Evolutionary conservation across 116 monocot genomes (phyloP).

Genomic region (Posidonia oceanica): DNA sequence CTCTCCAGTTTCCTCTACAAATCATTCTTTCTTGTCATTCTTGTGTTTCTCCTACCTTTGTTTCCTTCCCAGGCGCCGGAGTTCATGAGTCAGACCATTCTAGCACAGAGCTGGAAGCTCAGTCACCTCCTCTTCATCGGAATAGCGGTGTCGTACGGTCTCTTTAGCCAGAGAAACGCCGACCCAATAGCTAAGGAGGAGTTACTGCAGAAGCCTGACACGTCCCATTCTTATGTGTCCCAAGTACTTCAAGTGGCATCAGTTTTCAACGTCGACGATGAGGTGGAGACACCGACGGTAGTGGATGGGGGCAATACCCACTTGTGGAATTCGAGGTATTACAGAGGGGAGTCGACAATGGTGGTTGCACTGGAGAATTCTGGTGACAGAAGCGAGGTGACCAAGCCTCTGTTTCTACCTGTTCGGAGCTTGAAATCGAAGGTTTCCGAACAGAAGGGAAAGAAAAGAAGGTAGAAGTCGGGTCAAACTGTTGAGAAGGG

Average conservation of each 20-base stretch:
- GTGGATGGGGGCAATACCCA: constrained; percentile 15
- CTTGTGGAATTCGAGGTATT: constrained; percentile 34
- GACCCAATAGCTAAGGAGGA: constrained; percentile 29
- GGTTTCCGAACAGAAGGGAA: not conserved
- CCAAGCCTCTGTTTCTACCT: constrained; percentile 30
- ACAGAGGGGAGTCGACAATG: constrained; percentile 19
- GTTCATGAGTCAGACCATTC: constrained; percentile 16
- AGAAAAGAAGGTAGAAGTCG: not conserved
- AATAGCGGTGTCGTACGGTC: constrained; percentile 57
- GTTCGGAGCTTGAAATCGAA: constrained; percentile 34
- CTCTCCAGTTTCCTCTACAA: constrained; percentile 5
- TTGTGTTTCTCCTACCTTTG: constrained; percentile 24
- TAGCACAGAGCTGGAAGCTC: constrained; percentile 46
- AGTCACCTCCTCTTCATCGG: constrained; percentile 62
- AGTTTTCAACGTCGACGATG: constrained; percentile 30
- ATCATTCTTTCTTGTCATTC: not conserved
- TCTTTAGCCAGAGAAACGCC: constrained; percentile 44
- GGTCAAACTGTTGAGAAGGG: not conserved
- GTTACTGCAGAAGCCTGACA: constrained; percentile 11
- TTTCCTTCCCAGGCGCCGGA: constrained; percentile 41
- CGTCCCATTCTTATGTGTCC: constrained; percentile 13
- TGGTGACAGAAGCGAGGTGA: not conserved
- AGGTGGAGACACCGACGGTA: not conserved
- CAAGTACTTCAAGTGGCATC: constrained; percentile 17
- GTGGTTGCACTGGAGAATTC: constrained; percentile 11